Base-by-base conservation (phyloP, 768 basidiomycete genomes). In the Hypholoma fasciculare region DNA sequence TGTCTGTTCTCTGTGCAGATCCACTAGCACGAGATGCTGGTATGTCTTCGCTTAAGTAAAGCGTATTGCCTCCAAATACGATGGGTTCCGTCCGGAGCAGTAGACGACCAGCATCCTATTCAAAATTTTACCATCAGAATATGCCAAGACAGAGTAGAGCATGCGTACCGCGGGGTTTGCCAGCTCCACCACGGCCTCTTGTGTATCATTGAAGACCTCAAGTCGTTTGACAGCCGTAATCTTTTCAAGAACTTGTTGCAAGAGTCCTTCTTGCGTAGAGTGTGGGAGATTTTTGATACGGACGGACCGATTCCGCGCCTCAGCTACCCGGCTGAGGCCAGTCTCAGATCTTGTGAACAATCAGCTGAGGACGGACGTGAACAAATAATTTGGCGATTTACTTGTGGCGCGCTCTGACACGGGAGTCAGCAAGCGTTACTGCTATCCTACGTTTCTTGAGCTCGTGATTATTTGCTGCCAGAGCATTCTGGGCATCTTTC, bases 241-340 rank as follows among this genome's bases (percentile, higher is more conserved):
- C 72, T 94, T 96, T 69, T 95, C 93, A 4, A 99, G 74, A 0
- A 78, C 76, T 76, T 98, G 97, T 64, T 99, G 96, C 23, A 99
- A 72, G 1, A 98, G 75, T 2, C 92, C 96, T 68, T 98, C 97
- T 67, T 97, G 92, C 4, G 92, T 87, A 9, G 76, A 83, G 2
- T 82, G 67, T 14, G 93, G 92, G 19, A 99, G 78, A 51, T 87
- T 87, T 19, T 79, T 83, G 52, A 98, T 75, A 8, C 90, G 85
- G 7, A 98, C 79, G 17, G 90, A 91, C 16, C 93, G 85, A 60
- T 77, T 86, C 48, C 82, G 82, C 6, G 77, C 71, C 54, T 89
- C 92, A 12, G 79, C 82, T 42, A 74, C 70, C 61, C 76, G 75
- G 44, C 82, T 82, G 39, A 85, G 72, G 1, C 88, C 88, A 61